Evolutionary conservation across 2,329 filamentous ascomycete species (phyloP).

Genomic region (Apiospora koreana): DNA sequence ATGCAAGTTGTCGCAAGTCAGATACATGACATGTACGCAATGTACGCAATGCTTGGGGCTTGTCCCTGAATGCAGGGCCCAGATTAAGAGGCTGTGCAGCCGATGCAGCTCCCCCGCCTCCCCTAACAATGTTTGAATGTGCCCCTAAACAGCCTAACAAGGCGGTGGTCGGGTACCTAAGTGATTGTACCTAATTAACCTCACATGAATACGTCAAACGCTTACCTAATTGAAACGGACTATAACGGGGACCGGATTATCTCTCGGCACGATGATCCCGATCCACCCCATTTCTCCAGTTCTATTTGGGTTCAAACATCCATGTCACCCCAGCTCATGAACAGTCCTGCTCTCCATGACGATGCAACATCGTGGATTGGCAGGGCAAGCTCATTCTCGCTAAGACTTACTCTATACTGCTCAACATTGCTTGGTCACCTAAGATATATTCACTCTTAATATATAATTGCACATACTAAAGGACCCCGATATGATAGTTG

Average conservation of each 20-base stretch:
- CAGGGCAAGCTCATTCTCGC: background rate
- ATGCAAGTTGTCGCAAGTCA: background rate
- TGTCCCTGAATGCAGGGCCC: constrained; percentile 7
- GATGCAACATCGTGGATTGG: background rate
- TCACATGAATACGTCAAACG: background rate
- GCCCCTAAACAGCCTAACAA: background rate
- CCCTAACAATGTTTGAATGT: constrained; percentile 2
- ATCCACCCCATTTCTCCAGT: background rate
- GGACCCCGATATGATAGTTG: too few relatives aligned
- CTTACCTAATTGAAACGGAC: background rate
- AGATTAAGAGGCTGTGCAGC: constrained; percentile 5
- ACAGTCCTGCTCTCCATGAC: background rate
- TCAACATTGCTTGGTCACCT: background rate
- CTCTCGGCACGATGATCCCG: background rate
- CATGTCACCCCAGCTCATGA: background rate
- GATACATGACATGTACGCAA: background rate
- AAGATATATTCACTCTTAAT: background rate
- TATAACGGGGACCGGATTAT: background rate
- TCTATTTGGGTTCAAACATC: background rate
- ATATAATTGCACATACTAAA: background rate
- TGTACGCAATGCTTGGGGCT: constrained; percentile 7
- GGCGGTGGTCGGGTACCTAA: background rate
- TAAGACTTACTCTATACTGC: background rate
- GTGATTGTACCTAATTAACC: background rate
- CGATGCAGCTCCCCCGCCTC: constrained; percentile 8